Conservation (phyloP, 768 basidiomycete genomes). For the Hydnum rufescens region DNA sequence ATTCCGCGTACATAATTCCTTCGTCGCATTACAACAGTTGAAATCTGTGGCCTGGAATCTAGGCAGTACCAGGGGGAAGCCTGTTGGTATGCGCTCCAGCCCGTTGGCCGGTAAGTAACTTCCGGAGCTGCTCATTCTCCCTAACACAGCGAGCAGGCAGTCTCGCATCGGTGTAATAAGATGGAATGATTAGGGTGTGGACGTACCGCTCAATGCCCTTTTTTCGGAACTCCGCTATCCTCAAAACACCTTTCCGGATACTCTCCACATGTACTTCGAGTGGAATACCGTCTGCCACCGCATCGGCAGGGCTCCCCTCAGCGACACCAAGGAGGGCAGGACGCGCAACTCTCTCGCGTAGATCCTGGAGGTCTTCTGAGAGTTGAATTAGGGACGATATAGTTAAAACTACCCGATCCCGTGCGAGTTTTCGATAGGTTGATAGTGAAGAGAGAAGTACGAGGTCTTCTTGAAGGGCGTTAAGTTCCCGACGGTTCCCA, state of each 20-base stretch:
- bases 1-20: no score
- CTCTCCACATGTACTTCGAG: constrained; percentile 60
- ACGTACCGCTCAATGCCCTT: no score
- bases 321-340: constrained; percentile 34
- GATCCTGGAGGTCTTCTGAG: constrained; percentile 57
- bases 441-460: constrained; percentile 34
- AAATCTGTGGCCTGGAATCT: no score
- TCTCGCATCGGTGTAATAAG: no score
- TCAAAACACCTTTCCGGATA: constrained; percentile 41
- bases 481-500: constrained; percentile 32
- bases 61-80: no score
- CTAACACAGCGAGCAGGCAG: no score
- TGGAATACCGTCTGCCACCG: constrained; percentile 25
- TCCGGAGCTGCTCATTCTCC: no score
- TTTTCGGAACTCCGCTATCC: constrained; percentile 26
- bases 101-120: no score
- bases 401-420: constrained; percentile 44
- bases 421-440: constrained; percentile 38
- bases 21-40: no score
- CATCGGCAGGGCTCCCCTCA: constrained; percentile 3
- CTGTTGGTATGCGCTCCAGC: no score
- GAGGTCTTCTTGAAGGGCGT: constrained; percentile 32
- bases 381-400: constrained; percentile 39
- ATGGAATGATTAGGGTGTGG: no score
- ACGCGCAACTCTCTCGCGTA: constrained; percentile 49